Evolutionary conservation across 139 green algal species (phyloP), one percentile per base, ranked within the genome.

Genomic region (Chlamydomonas sp.): DNA sequence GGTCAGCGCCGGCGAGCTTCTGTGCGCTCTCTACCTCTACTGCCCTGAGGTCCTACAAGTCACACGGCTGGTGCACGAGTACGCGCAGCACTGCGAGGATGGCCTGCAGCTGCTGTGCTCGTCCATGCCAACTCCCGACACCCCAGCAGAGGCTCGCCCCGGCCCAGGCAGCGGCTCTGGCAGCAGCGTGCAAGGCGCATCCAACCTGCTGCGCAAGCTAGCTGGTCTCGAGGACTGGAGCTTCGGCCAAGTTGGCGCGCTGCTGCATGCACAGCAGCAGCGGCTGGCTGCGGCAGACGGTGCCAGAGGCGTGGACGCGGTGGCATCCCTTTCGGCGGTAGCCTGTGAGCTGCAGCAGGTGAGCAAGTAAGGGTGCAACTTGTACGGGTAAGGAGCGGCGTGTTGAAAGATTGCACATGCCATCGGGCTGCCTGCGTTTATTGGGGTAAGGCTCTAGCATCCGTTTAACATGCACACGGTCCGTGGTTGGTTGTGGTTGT

Each of bases 11-110:
- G 87, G 74, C 1, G 49, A 84, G 18, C 74, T 90, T 80, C 87
- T 90, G 58, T 20, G 31, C 2, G 63, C 80, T 0, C 69, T 90
- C 0, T 87, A 87, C 17, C 71, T 79, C n/a, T 90, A 87, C 87
- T 90, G 87, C 66, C 87, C 87, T 8, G 76, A 81, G 64, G 74
- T 84, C 74, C 74, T 90, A 68, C 63, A 59, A 2, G 87, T 87
- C 2, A 82, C 87, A 0, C 68, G 20, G 59, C 80, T 90, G 10
- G 68, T 87, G 64, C 15, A 3, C 18, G 64, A 90, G 61, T 83
- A 80, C 77, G 78, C 80, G 72, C 15, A 17, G 12, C 8, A 83
- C 72, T 82, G 86, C 79, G 81, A 60, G 63, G 15, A 6, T 63
- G 59, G 86, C 68, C 78, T 86, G 86, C 78, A 8, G 62, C 72